Conservation (phyloP, 768 basidiomycete genomes). For the Boletus insuetus region DNA sequence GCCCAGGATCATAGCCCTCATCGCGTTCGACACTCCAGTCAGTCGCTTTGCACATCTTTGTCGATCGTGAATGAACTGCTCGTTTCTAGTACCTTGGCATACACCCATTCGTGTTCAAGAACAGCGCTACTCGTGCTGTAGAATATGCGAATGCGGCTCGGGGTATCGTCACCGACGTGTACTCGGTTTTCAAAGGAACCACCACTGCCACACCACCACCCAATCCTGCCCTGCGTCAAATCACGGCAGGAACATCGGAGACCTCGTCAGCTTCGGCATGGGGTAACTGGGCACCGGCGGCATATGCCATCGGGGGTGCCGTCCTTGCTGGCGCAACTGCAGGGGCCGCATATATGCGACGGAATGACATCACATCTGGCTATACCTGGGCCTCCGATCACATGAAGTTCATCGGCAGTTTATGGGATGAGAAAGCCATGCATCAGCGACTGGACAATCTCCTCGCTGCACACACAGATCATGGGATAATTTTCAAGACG, state of each 20-base stretch:
- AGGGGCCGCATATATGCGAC: slow-evolving; percentile 79
- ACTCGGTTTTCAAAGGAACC: slow-evolving; percentile 52
- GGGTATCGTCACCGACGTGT: slow-evolving; percentile 57
- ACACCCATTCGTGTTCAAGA: slow-evolving; percentile 83
- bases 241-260: slow-evolving; percentile 29
- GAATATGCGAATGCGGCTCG: slow-evolving; percentile 67
- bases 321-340: slow-evolving; percentile 80
- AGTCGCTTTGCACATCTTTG: slow-evolving; percentile 20
- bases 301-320: slow-evolving; percentile 70
- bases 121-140: slow-evolving; percentile 70
- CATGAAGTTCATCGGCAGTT: slow-evolving; percentile 80
- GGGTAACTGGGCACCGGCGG: slow-evolving; percentile 67
- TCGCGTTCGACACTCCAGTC: slow-evolving; percentile 92
- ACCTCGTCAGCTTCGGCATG: slow-evolving; percentile 37
- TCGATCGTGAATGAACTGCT: not conserved
- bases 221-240: slow-evolving; percentile 28
- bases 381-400: slow-evolving; percentile 82
- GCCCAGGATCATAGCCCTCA: slow-evolving; percentile 82
- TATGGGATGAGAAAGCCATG: slow-evolving; percentile 78
- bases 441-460: slow-evolving; percentile 60
- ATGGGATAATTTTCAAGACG: slow-evolving; percentile 72
- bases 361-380: slow-evolving; percentile 68
- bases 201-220: slow-evolving; percentile 23
- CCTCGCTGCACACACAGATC: slow-evolving; percentile 53
- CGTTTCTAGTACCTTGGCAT: slow-evolving; percentile 75